Conservation (phyloP, 2,329 filamentous ascomycete species). For the Blastomyces gilchristii region DNA sequence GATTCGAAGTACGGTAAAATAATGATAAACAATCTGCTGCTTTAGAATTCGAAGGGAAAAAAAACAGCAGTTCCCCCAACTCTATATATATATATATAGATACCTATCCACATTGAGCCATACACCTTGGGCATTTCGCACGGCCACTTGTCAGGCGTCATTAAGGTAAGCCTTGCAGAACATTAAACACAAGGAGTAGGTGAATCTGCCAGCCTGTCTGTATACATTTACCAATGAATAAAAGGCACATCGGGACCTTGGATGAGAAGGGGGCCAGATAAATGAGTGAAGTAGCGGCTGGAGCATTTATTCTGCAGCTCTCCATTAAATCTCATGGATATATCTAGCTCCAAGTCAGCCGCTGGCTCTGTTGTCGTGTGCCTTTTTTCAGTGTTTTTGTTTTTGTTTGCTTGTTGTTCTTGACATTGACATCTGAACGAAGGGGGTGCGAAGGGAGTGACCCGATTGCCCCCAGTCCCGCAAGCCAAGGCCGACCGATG, state of each 20-base stretch:
- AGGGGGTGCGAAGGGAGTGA: neutral
- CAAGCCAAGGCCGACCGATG: neutral
- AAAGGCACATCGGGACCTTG: neutral
- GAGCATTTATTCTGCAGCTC: neutral
- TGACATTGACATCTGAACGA: neutral
- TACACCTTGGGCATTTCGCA: neutral
- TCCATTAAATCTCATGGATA: neutral
- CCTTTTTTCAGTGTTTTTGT: neutral
- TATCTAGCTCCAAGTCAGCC: neutral
- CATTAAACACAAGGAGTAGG: neutral
- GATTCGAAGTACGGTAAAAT: neutral
- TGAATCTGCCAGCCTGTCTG: neutral
- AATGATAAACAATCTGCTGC: neutral
- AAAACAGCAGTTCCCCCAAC: neutral
- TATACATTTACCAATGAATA: neutral
- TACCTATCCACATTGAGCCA: neutral
- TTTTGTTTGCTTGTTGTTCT: neutral
- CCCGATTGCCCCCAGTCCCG: neutral
- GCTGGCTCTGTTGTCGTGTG: neutral
- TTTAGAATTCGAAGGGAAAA: neutral
- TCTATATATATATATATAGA: neutral
- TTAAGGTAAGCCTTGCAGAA: neutral
- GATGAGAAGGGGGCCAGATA: neutral
- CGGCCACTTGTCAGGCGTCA: neutral
- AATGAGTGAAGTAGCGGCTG: neutral